phyloP scores from a whole-genome alignment of 306 rosid genomes.

The Macrotyloma uniflorum region DNA sequence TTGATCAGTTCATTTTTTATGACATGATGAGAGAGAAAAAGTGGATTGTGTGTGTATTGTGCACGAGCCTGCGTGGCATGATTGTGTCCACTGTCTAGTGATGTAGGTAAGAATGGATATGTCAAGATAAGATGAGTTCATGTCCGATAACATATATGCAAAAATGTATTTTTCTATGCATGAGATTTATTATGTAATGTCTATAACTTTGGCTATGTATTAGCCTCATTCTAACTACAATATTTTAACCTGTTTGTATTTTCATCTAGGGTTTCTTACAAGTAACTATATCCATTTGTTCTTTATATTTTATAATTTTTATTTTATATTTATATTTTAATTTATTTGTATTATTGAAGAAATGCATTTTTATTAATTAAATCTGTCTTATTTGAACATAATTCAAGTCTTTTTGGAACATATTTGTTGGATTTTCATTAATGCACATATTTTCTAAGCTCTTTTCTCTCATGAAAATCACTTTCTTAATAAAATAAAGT shows the following conservation, averaged over 20 bases:
- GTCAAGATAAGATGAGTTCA: constrained; percentile 54
- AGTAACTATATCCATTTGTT: not conserved
- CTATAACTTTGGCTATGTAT: not conserved
- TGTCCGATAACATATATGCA: not conserved
- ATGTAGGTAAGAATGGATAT: constrained; percentile 37
- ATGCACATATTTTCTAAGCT: too few relatives aligned
- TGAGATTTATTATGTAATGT: not conserved
- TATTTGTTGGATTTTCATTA: too few relatives aligned
- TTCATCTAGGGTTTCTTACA: not conserved
- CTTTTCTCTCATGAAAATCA: too few relatives aligned
- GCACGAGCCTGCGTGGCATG: constrained; percentile 60
- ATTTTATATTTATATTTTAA: too few relatives aligned
- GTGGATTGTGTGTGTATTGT: constrained; percentile 2
- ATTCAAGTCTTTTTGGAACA: too few relatives aligned
- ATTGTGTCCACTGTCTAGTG: constrained; percentile 67
- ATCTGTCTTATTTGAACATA: too few relatives aligned
- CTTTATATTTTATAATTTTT: too few relatives aligned
- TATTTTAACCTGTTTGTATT: not conserved
- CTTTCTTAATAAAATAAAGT: too few relatives aligned
- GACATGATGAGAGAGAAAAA: constrained; percentile 8
- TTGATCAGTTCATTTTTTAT: not conserved
- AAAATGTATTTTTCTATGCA: not conserved
- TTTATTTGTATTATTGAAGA: too few relatives aligned
- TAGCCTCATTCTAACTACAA: not conserved
- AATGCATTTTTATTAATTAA: too few relatives aligned